These are phyloP conservation scores for Exophiala aquamarina DNA, from an alignment of 2,329 filamentous ascomycete genomes.

Conservation along the genomic window DNA sequence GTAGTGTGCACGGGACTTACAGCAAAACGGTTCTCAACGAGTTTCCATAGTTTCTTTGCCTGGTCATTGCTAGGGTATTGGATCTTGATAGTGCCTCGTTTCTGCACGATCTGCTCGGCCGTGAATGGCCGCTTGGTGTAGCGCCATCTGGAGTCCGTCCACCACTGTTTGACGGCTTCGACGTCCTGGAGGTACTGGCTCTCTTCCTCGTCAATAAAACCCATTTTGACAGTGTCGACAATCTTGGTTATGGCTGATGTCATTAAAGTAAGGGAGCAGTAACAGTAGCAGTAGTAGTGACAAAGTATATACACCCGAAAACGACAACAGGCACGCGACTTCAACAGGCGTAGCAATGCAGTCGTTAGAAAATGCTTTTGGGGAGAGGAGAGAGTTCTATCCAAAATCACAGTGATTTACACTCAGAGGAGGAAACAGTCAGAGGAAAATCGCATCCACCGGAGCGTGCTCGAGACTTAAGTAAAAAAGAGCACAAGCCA, in stretches of 20 bases:
- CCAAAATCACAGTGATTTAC: too few relatives aligned
- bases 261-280: slow-evolving; percentile 4
- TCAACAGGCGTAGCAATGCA: neutral
- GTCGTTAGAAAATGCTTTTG: too few relatives aligned
- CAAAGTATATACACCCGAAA: too few relatives aligned
- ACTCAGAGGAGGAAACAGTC: too few relatives aligned
- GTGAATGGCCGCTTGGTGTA: slow-evolving; percentile 91
- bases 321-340: neutral
- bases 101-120: slow-evolving; percentile 93
- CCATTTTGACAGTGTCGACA: slow-evolving; percentile 34
- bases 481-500: slow-evolving; percentile 5
- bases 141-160: slow-evolving; percentile 87
- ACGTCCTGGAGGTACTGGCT: slow-evolving; percentile 79
- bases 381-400: neutral
- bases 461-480: slow-evolving; percentile 1
- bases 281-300: too few relatives aligned
- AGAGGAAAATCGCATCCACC: neutral
- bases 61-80: slow-evolving; percentile 87
- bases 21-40: slow-evolving; percentile 82
- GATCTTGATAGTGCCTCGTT: slow-evolving; percentile 87
- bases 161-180: slow-evolving; percentile 88
- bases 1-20: slow-evolving; percentile 53
- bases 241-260: slow-evolving; percentile 17
- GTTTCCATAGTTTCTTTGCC: slow-evolving; percentile 92
- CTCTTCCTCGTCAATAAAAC: slow-evolving; percentile 64